Evolutionary conservation across 495 filamentous ascomycete genomes (phyloP), one percentile per base, ranked within the genome.

Genomic region (Penicillium salamii): DNA sequence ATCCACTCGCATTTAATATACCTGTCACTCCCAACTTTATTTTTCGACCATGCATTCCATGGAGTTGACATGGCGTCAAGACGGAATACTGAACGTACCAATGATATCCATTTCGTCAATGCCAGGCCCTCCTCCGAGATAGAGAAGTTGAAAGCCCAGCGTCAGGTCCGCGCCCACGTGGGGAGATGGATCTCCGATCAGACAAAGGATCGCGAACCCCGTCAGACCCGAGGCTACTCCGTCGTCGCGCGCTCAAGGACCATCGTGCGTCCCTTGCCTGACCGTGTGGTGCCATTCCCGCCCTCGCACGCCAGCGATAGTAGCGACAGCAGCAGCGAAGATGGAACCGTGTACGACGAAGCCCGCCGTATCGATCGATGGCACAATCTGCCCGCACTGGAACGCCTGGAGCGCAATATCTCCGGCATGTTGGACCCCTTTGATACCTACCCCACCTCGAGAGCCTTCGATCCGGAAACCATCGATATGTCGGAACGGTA

Each of bases 171-270:
- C 36, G 66, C 68, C 13, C 70, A 73, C 49, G 70, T 73, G 8
- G 70, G 70, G 3, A 56, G 62, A 51, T 71, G 68, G 70, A 71
- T 73, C 38, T 73, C 70, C 37, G 65, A 67, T 14, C 69, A 72
- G 41, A 71, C 68, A 21, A 73, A 63, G 46, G 66, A 67, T 24
- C 61, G 65, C 42, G 23, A 26, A 26, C 23, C 23, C 4, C 23
- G 23, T 49, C 58, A 3, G 5, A 32, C 29, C 29, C 4, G 23
- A 8, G 23, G 23, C 3, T 8, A 26, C 8, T 26, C 23, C 23
- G 8, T 26, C 23, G 49, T 45, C 3, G 50, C 53, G 17, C 53
- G 42, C 23, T 26, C 8, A 3, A 26, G 23, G 8, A 8, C n/a
- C n/a, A n/a, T n/a, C n/a, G n/a, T n/a, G n/a, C n/a, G n/a, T n/a